Percentiles rank a stretch among this genome's conserved stretches.
Evolutionary conservation across 192 early-diverging fungal species (phyloP).

Genomic region (Backusella westeae): DNA sequence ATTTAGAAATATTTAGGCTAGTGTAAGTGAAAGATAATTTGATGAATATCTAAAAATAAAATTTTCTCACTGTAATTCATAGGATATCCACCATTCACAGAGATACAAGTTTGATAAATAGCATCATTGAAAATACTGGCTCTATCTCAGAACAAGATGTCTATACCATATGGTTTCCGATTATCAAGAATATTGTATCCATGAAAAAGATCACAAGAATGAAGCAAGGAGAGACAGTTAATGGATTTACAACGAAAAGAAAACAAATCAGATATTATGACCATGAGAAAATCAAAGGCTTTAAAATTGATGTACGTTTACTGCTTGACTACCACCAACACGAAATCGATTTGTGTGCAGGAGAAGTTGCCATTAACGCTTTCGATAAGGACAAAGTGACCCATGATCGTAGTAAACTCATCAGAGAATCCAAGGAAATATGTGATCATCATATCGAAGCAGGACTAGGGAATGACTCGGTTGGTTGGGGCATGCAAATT

Average conservation of each 20-base stretch:
- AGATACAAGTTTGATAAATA: not conserved
- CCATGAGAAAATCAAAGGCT: not conserved
- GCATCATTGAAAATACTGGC: not conserved
- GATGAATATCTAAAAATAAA: not conserved
- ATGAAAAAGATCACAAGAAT: slow-evolving; percentile 6
- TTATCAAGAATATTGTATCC: not conserved
- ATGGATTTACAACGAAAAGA: not conserved
- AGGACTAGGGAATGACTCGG: not conserved
- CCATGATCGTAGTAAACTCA: not conserved
- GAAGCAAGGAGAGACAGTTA: not conserved
- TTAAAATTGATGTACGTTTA: not conserved
- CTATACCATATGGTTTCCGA: not conserved
- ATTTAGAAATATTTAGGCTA: not conserved
- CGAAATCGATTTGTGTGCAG: slow-evolving; percentile 9
- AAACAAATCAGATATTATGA: not conserved
- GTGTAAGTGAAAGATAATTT: slow-evolving; percentile 1
- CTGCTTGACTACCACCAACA: not conserved
- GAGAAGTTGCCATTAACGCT: not conserved
- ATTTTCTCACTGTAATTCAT: not conserved
- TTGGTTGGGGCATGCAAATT: not conserved
- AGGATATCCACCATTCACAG: not conserved
- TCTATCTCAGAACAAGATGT: slow-evolving; percentile 5
- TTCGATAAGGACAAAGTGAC: not conserved
- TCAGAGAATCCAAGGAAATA: not conserved
- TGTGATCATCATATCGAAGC: slow-evolving; percentile 5